Percentiles rank a stretch among this genome's conserved stretches.
These are phyloP conservation scores for Peronospora farinosa DNA, from an alignment of 352 stramenopile genomes.

Conservation along the genomic window DNA sequence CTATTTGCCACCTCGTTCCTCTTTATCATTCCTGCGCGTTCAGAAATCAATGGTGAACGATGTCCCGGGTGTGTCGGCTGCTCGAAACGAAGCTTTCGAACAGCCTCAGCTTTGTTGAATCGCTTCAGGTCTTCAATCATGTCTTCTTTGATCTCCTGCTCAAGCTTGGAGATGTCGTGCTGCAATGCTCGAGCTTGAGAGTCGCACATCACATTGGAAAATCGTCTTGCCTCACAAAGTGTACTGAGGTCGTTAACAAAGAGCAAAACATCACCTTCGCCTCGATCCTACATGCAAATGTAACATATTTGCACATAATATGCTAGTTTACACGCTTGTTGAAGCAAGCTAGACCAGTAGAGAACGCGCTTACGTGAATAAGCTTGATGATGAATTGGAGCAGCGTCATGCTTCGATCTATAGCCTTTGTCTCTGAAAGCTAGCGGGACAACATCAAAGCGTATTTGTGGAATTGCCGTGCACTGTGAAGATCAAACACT, in stretches of 20 bases:
- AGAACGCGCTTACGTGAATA: conserved; percentile 48
- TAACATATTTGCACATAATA: background rate
- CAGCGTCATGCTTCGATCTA: conserved; percentile 64
- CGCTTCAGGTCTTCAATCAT: conserved; percentile 47
- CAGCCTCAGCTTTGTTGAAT: conserved; percentile 44
- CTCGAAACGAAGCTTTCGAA: conserved; percentile 31
- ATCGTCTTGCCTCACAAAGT: conserved; percentile 53
- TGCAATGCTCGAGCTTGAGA: conserved; percentile 48
- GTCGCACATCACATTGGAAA: conserved; percentile 61
- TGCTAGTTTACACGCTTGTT: no score
- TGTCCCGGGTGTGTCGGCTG: conserved; percentile 12
- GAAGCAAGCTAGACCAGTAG: background rate
- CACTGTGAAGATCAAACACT: background rate
- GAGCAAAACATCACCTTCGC: conserved; percentile 57
- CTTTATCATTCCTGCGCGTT: background rate
- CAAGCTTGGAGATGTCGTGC: conserved; percentile 44
- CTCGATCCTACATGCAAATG: conserved; percentile 40
- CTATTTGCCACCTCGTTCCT: conserved; percentile 2
- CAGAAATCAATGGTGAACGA: background rate
- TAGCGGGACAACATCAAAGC: conserved; percentile 5
- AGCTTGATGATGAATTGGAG: conserved; percentile 76
- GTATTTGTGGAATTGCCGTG: background rate
- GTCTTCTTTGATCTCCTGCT: conserved; percentile 58
- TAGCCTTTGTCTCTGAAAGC: conserved; percentile 78
- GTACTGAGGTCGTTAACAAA: conserved; percentile 58